These are phyloP conservation scores for Hemisphaericaspora xylanilytica DNA, from an alignment of 1,139 yeast genomes.

Conservation along the genomic window DNA sequence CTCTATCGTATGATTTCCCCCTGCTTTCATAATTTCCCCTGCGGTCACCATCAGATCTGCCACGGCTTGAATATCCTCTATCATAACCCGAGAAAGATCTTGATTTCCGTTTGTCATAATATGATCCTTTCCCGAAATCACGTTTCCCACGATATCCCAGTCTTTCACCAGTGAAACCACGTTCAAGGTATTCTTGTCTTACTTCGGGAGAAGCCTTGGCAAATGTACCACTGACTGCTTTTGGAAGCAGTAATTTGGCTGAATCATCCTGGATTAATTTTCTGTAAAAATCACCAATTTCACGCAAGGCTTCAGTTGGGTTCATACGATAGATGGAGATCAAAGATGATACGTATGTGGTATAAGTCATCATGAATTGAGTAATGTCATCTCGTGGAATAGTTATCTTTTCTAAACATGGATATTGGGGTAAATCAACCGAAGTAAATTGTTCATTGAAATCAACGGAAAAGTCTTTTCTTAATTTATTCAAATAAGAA, in stretches of 20 bases:
- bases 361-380: conserved; percentile 25
- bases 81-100: neutral
- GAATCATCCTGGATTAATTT: conserved; percentile 13
- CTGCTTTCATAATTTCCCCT: neutral
- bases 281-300: conserved; percentile 13
- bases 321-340: conserved; percentile 25
- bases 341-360: conserved; percentile 35
- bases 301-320: conserved; percentile 8
- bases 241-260: conserved; percentile 14
- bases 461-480: conserved; percentile 45
- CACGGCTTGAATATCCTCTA: conserved; percentile 4
- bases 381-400: conserved; percentile 14
- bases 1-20: neutral
- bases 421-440: conserved; percentile 7
- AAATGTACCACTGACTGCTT: neutral
- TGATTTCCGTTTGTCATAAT: conserved; percentile 6
- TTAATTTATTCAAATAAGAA: conserved; percentile 45
- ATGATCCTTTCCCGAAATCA: conserved; percentile 6
- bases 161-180: conserved; percentile 6
- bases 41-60: neutral
- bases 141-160: conserved; percentile 10
- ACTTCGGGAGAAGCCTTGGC: neutral
- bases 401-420: conserved; percentile 14
- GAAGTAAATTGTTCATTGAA: conserved; percentile 33
- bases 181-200: conserved; percentile 6